Conservation (phyloP, 1,139 yeast species). For the Blastobotrys proliferans region DNA sequence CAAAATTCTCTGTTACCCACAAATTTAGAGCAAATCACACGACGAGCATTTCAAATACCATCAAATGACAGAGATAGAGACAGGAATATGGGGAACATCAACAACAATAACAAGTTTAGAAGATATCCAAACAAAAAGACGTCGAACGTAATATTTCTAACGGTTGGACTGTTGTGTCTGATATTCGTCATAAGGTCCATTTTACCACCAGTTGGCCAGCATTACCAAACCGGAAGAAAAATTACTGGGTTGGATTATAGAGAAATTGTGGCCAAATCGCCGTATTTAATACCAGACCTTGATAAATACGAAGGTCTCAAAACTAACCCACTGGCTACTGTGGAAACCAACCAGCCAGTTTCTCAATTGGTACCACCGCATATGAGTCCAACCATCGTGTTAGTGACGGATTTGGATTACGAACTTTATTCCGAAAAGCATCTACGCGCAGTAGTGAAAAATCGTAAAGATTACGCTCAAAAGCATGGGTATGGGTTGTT, state of each 20-base stretch:
- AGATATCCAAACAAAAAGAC: too few species aligned
- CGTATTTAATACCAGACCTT: conserved; percentile 2
- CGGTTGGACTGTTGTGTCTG: not conserved
- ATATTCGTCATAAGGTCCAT: not conserved
- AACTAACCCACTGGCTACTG: conserved; percentile 1
- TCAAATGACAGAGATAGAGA: too few species aligned
- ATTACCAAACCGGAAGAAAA: not conserved
- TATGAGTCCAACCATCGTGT: conserved; percentile 40
- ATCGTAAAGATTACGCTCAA: conserved; percentile 80
- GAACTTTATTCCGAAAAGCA: conserved; percentile 59
- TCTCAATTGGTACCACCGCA: not conserved
- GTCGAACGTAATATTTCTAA: too few species aligned
- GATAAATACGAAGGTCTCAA: not conserved
- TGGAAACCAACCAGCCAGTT: not conserved
- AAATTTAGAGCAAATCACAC: too few species aligned
- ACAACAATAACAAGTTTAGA: too few species aligned
- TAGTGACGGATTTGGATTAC: conserved; percentile 81
- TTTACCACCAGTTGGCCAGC: not conserved
- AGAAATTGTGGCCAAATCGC: not conserved
- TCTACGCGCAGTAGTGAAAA: conserved; percentile 64
- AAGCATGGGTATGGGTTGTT: conserved; percentile 71
- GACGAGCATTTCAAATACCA: too few species aligned
- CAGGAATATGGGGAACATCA: too few species aligned
- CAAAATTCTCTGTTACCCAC: too few species aligned
- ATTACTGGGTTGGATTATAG: conserved; percentile 2